These are phyloP conservation scores for Flagelloscypha sp. DNA, from an alignment of 768 basidiomycete species.

Conservation along the genomic window DNA sequence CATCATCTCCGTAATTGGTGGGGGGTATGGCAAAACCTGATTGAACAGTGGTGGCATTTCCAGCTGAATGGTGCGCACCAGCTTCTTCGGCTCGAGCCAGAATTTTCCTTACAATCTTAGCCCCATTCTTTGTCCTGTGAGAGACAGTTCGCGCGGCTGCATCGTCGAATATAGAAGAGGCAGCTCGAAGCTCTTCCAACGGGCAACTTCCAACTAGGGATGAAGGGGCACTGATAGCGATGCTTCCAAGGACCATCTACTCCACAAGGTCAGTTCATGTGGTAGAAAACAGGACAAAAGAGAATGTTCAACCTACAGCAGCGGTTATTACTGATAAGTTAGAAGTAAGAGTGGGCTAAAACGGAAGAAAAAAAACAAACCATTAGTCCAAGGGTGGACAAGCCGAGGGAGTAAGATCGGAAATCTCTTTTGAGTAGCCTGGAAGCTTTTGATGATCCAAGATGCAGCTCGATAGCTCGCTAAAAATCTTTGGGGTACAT, in stretches of 20 bases:
- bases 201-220: no score
- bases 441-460: slow-evolving; percentile 44
- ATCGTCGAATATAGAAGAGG: no score
- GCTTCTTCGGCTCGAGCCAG: no score
- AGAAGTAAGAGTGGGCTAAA: slow-evolving; percentile 5
- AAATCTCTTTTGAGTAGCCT: slow-evolving; percentile 47
- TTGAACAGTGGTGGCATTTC: no score
- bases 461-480: slow-evolving; percentile 69
- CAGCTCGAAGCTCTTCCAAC: no score
- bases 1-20: no score
- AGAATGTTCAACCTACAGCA: slow-evolving; percentile 34
- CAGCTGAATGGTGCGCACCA: no score
- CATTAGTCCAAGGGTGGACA: slow-evolving; percentile 59
- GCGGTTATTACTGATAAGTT: slow-evolving; percentile 40
- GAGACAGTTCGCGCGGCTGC: no score
- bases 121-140: no score
- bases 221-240: slow-evolving; percentile 54
- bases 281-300: not conserved
- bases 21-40: no score
- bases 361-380: slow-evolving; percentile 23
- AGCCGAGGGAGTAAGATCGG: slow-evolving; percentile 54
- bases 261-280: slow-evolving; percentile 3
- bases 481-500: no score
- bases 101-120: no score
- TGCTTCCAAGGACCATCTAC: slow-evolving; percentile 60